Percentiles rank a stretch among this genome's conserved stretches.
Conservation (phyloP, 208 protist species). For the Leptomonas pyrrhocoris region DNA sequence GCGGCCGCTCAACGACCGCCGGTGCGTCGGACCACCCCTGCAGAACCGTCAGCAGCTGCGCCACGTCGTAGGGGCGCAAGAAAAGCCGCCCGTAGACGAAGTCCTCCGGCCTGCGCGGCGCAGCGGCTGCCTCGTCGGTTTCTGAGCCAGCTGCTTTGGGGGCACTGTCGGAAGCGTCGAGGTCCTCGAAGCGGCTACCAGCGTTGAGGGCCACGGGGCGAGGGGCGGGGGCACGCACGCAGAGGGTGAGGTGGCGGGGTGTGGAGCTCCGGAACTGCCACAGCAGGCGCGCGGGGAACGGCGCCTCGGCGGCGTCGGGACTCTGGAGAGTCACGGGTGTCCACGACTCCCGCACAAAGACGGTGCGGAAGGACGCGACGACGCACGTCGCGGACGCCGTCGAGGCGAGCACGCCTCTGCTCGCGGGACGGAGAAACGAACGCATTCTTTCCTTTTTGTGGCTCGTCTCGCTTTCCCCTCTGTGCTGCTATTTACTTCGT, state of each 20-base stretch:
- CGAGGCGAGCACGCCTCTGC: not conserved
- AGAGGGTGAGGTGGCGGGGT: conserved; percentile 64
- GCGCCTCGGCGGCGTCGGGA: not conserved
- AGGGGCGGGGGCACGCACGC: conserved; percentile 30
- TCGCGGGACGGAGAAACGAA: conserved; percentile 1
- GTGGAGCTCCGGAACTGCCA: conserved; percentile 70
- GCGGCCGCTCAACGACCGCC: conserved; percentile 45
- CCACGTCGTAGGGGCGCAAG: conserved; percentile 84
- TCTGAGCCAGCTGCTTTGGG: not conserved
- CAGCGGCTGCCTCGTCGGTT: not conserved
- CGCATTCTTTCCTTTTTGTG: conserved; percentile 8
- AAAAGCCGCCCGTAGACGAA: conserved; percentile 86
- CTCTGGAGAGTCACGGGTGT: conserved; percentile 54
- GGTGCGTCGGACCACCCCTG: conserved; percentile 54
- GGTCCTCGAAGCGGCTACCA: conserved; percentile 13
- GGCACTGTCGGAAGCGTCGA: not conserved
- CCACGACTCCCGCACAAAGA: conserved; percentile 69
- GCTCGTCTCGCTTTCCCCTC: not conserved
- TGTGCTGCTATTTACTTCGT: not conserved
- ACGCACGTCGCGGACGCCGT: conserved; percentile 4
- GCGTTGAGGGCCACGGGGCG: not conserved
- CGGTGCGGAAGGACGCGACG: conserved; percentile 13
- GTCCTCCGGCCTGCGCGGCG: conserved; percentile 27
- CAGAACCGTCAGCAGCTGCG: conserved; percentile 79
- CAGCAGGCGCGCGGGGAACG: conserved; percentile 59